phyloP scores from a whole-genome alignment of 2,329 filamentous ascomycete species.

The Lasiodiplodia sp. region DNA sequence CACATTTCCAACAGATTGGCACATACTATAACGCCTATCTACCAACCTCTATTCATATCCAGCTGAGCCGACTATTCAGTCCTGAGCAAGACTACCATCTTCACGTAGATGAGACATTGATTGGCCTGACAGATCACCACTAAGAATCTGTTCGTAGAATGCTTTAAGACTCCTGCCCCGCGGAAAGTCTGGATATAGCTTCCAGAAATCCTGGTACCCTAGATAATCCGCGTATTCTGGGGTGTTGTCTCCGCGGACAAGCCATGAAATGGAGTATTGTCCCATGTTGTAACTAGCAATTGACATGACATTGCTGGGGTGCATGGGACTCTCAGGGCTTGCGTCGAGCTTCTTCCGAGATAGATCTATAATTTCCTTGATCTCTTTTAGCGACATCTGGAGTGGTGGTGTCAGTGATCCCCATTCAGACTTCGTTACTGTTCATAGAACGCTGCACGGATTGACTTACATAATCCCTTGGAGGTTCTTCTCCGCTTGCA shows the following conservation, averaged over 20 bases:
- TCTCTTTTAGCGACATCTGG: neutral
- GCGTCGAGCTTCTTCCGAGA: neutral
- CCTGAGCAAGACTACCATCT: too few species aligned
- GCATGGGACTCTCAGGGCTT: too few species aligned
- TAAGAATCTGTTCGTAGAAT: too few species aligned
- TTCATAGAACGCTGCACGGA: too few species aligned
- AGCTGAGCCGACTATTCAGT: too few species aligned
- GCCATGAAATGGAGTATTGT: constrained; percentile 57
- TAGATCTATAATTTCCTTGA: neutral
- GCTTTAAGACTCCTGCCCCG: too few species aligned
- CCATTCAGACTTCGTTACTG: too few species aligned
- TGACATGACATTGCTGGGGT: neutral
- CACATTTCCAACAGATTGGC: too few species aligned
- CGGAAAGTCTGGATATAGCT: constrained; percentile 61
- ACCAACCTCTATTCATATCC: too few species aligned
- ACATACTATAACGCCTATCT: too few species aligned
- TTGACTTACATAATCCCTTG: constrained; percentile 47
- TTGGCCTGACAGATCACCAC: too few species aligned
- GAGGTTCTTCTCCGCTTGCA: constrained; percentile 57
- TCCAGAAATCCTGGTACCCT: constrained; percentile 60
- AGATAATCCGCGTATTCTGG: constrained; percentile 62
- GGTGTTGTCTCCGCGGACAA: constrained; percentile 61
- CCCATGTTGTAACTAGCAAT: neutral
- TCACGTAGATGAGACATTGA: too few species aligned
- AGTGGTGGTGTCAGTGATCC: neutral